Evolutionary conservation across 1,284 basidiomycete genomes (phyloP), one percentile per base, ranked within the genome.

Genomic region (Ceratobasidium sp.): DNA sequence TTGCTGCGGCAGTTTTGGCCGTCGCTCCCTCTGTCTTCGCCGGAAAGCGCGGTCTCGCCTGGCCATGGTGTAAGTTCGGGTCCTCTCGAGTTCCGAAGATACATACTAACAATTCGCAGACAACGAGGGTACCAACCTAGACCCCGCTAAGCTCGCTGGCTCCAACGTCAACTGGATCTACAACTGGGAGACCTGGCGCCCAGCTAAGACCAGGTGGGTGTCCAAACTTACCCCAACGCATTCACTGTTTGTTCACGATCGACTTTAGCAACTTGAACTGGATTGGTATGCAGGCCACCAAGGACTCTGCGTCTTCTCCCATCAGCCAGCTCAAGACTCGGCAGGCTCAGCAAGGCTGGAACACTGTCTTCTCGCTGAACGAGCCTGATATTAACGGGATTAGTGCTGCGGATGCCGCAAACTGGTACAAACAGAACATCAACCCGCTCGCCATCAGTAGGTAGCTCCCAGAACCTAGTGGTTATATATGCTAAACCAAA

Each of bases 351-450:
- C 62, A 75, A 26, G 62, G 62, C 20, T 75, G 73, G 73, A 75
- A 62, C n/a, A 66, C 62, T 5, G 73, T 66, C 3, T 66, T 75
- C 17, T 65, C 73, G 38, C 73, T 75, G n/a, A 75, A 75, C 46
- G 73, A 75, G 28, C 73, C 73, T 40, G 73, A 75, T 40, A 65
- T 75, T 6, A 70, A 54, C 68, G 67, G 77, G 1, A 70, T 77
- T 57, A 57, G 56, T 15, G 48, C 77, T 1, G 2, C 1, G 50
- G 50, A 23, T 12, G 77, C 77, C 3, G 77, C 77, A 0, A 52
- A 69, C 46, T 77, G 77, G 77, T 77, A 77, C 26, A 77, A 68
- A 64, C 66, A 77, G 59, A 59, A 64, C 56, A 70, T 77, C 28
- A 77, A 77, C 59, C 77, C 77, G 6, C 77, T 77, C 13, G 23